Percentiles rank a stretch among this genome's conserved stretches.
These are phyloP conservation scores for Colletotrichum sansevieriae DNA, from an alignment of 2,329 filamentous ascomycete species.

Conservation along the genomic window DNA sequence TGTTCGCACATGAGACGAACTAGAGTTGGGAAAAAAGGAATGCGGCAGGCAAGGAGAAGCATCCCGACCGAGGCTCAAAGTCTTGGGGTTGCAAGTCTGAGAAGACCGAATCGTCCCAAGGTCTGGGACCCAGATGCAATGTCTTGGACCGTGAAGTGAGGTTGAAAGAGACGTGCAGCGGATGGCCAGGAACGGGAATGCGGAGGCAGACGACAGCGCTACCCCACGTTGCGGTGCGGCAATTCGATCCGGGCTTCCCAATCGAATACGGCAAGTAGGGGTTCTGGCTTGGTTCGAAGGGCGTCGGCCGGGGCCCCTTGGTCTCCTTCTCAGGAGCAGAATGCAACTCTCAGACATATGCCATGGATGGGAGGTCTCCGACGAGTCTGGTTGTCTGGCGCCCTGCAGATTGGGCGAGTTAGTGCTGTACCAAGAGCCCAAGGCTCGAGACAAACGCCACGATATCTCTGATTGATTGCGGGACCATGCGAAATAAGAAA, in stretches of 20 bases:
- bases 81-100: neutral
- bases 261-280: neutral
- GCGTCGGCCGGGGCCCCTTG: conserved; percentile 26
- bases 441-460: conserved; percentile 29
- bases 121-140: conserved; percentile 17
- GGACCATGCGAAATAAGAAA: conserved; percentile 15
- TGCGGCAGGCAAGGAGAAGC: neutral
- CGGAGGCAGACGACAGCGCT: conserved; percentile 33
- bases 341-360: conserved; percentile 9
- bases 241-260: conserved; percentile 38
- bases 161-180: conserved; percentile 38
- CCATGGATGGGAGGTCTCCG: conserved; percentile 9
- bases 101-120: neutral
- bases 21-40: conserved; percentile 15
- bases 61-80: neutral
- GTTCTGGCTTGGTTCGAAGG: conserved; percentile 7
- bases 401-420: conserved; percentile 8
- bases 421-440: neutral
- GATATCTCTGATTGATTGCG: conserved; percentile 24
- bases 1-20: conserved; percentile 35
- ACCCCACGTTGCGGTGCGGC: conserved; percentile 34
- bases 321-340: conserved; percentile 27
- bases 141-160: conserved; percentile 22
- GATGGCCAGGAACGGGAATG: conserved; percentile 39
- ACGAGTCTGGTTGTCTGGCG: conserved; percentile 6